Percentiles rank a stretch among this genome's conserved stretches.
phyloP scores from a whole-genome alignment of 192 early-diverging fungal species.

The Coemansia sp. region DNA sequence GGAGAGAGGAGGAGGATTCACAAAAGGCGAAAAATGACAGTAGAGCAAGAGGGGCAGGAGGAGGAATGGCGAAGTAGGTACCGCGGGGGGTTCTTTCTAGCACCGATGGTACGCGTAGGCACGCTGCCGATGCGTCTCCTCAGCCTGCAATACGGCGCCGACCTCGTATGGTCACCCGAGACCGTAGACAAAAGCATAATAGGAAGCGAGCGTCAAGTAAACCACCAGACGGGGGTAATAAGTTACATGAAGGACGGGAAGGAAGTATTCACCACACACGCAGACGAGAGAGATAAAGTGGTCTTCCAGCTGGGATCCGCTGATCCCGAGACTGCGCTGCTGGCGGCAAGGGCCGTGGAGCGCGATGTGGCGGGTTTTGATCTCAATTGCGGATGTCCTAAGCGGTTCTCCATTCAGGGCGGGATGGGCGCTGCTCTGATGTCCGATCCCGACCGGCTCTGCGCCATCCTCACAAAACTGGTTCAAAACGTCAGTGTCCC shows the following conservation, averaged over 20 bases:
- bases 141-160: conserved; percentile 87
- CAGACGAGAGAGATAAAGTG: conserved; percentile 70
- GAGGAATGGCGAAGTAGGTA: conserved; percentile 34
- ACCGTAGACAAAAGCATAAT: conserved; percentile 86
- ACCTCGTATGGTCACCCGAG: conserved; percentile 89
- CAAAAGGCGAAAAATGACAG: not conserved
- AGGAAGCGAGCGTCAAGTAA: conserved; percentile 68
- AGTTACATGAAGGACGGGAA: conserved; percentile 68
- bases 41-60: not conserved
- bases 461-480: conserved; percentile 71
- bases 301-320: conserved; percentile 95
- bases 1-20: not conserved
- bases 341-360: conserved; percentile 83
- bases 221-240: conserved; percentile 71
- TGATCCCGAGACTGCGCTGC: conserved; percentile 78
- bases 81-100: conserved; percentile 69
- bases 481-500: conserved; percentile 75
- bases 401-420: conserved; percentile 88
- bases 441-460: conserved; percentile 77
- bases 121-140: conserved; percentile 87
- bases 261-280: conserved; percentile 73
- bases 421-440: conserved; percentile 95
- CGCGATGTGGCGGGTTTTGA: conserved; percentile 90
- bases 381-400: conserved; percentile 98
- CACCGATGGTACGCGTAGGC: conserved; percentile 96